A percentile compares a stretch with the other conserved stretches of the same genome.
Conservation (phyloP, 148 eudicot species). For the Chenopodium berlandieri region DNA sequence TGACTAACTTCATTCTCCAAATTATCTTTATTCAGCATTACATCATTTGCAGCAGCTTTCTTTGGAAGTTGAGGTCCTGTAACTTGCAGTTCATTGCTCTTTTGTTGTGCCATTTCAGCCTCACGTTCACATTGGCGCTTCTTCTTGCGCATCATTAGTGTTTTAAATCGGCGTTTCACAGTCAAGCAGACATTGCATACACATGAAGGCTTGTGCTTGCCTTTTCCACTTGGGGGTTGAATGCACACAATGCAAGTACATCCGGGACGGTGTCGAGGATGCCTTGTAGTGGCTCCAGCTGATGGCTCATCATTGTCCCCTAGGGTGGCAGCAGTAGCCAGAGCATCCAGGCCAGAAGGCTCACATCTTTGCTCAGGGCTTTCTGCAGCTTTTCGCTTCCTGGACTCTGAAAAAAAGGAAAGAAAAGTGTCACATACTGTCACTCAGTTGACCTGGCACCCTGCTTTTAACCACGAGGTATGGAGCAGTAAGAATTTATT, state of each 20-base stretch:
- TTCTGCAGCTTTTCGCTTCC: slow-evolving; percentile 45
- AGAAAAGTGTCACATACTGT: not conserved
- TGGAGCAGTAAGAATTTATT: not conserved
- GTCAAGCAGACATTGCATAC: slow-evolving; percentile 78
- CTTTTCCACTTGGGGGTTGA: slow-evolving; percentile 94
- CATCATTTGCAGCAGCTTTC: slow-evolving; percentile 25
- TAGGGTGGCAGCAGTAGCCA: slow-evolving; percentile 84
- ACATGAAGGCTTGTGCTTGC: slow-evolving; percentile 78
- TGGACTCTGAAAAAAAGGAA: slow-evolving; percentile 41
- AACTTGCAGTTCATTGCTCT: slow-evolving; percentile 21
- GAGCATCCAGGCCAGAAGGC: slow-evolving; percentile 79
- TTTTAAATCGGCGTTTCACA: slow-evolving; percentile 75
- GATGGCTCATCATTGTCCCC: slow-evolving; percentile 67
- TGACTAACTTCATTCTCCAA: slow-evolving; percentile 26
- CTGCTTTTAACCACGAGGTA: not conserved
- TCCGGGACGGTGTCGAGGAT: slow-evolving; percentile 93
- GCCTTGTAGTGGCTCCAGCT: slow-evolving; percentile 65
- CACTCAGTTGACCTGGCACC: not conserved
- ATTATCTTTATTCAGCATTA: slow-evolving; percentile 25
- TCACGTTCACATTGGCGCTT: slow-evolving; percentile 62
- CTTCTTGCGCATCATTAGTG: slow-evolving; percentile 77
- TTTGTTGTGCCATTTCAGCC: slow-evolving; percentile 47
- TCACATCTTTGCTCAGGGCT: slow-evolving; percentile 46
- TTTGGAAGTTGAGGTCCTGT: slow-evolving; percentile 27
- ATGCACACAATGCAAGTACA: slow-evolving; percentile 93